Conservation (phyloP, 1,284 basidiomycete genomes). For the Trichosporon inkin region DNA sequence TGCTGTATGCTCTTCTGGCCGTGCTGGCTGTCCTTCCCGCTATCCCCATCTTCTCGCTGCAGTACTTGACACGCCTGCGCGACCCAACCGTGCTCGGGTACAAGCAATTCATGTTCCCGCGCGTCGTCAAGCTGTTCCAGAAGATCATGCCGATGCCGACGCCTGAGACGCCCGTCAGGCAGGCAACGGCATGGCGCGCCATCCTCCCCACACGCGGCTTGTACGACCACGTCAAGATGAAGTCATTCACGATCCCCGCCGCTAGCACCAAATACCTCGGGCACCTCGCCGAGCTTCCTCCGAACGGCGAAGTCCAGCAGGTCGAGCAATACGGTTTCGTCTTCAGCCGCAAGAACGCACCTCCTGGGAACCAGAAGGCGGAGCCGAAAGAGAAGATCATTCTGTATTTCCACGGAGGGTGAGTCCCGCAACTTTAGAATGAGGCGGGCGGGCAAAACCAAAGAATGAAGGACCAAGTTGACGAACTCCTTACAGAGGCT, state of each 20-base stretch:
- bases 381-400: constrained; percentile 28
- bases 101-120: not conserved
- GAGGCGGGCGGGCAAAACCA: not conserved
- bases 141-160: constrained; percentile 5
- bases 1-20: not conserved
- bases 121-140: not conserved
- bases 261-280: not conserved
- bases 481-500: constrained; percentile 16
- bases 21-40: not conserved
- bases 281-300: not conserved
- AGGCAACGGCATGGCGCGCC: not conserved
- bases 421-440: not conserved
- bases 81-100: not conserved
- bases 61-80: not conserved
- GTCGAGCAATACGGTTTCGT: constrained; percentile 1
- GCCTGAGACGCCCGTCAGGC: not conserved
- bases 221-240: not conserved
- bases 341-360: not conserved
- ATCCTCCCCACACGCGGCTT: not conserved
- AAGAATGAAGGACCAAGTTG: not conserved
- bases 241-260: not conserved
- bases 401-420: constrained; percentile 29
- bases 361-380: constrained; percentile 13
- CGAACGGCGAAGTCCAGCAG: not conserved
- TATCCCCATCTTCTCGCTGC: not conserved